Conservation (phyloP, 1,139 yeast species). For the Candida sp. region DNA sequence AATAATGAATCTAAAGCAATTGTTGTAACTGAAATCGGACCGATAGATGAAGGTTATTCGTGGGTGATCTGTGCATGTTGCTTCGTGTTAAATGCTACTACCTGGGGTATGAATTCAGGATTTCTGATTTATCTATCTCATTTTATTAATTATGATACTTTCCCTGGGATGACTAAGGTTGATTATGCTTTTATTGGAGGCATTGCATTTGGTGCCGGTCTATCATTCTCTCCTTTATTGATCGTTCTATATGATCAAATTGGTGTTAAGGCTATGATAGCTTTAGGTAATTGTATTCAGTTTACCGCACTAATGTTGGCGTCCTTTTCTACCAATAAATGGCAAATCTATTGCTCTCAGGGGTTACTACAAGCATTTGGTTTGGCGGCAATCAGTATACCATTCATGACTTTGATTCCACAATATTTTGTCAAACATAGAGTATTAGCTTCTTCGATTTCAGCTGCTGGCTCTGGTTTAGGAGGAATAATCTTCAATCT, state of each 20-base stretch:
- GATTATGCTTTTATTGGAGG: constrained; percentile 24
- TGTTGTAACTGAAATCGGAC: not conserved
- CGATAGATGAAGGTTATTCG: constrained; percentile 37
- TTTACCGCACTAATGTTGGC: constrained; percentile 44
- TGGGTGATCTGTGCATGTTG: constrained; percentile 33
- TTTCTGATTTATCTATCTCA: constrained; percentile 40
- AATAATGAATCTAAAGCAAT: not conserved
- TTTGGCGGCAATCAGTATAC: constrained; percentile 21
- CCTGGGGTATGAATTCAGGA: constrained; percentile 46
- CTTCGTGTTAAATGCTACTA: constrained; percentile 28
- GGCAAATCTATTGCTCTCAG: constrained; percentile 31
- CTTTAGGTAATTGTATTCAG: constrained; percentile 35
- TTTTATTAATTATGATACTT: constrained; percentile 25
- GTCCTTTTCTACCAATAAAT: constrained; percentile 33
- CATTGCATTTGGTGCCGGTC: constrained; percentile 15
- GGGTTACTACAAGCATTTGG: constrained; percentile 27
- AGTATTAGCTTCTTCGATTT: constrained; percentile 58
- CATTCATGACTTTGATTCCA: constrained; percentile 47
- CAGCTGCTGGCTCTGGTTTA: constrained; percentile 49
- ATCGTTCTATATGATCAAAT: constrained; percentile 24
- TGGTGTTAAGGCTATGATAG: constrained; percentile 27
- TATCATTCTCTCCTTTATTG: constrained; percentile 20
- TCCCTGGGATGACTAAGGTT: constrained; percentile 13
- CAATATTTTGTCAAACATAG: constrained; percentile 57
- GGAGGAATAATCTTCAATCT: constrained; percentile 19